Percentiles rank a stretch among this genome's conserved stretches.
Evolutionary conservation across 2,329 filamentous ascomycete species (phyloP).

Genomic region (Claviceps monticola): DNA sequence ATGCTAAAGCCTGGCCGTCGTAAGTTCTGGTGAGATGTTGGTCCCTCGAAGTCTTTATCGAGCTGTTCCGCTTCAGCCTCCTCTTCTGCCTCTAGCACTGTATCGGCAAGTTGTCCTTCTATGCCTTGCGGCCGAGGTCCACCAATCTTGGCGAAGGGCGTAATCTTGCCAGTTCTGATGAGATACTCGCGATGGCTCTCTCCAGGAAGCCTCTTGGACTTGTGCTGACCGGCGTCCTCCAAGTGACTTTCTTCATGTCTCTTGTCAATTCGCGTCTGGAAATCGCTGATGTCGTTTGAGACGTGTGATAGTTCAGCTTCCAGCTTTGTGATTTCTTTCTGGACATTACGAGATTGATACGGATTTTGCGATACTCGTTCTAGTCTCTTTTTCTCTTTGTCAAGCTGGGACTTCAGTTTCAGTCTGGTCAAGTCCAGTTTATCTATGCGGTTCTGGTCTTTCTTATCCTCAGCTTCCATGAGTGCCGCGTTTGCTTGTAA

Average conservation of each 20-base stretch:
- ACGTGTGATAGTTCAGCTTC: conserved; percentile 50
- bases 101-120: conserved; percentile 59
- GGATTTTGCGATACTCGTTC: conserved; percentile 29
- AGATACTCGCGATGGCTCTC: conserved; percentile 82
- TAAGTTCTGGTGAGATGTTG: conserved; percentile 57
- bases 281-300: conserved; percentile 63
- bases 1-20: conserved; percentile 57
- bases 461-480: conserved; percentile 48
- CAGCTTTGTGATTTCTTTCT: conserved; percentile 52
- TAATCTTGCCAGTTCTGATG: conserved; percentile 94
- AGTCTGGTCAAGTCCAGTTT: conserved; percentile 39
- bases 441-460: conserved; percentile 47
- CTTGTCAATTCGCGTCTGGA: conserved; percentile 66
- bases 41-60: conserved; percentile 29
- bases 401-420: conserved; percentile 52
- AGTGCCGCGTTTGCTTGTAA: conserved; percentile 45
- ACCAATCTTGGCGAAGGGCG: conserved; percentile 75
- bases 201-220: conserved; percentile 52
- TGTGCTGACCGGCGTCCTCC: conserved; percentile 27
- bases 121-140: conserved; percentile 46
- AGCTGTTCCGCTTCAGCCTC: conserved; percentile 36
- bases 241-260: conserved; percentile 44
- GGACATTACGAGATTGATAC: conserved; percentile 41
- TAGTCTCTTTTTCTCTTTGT: conserved; percentile 35
- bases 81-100: conserved; percentile 70